A percentile compares a stretch with the other conserved stretches of the same genome.
phyloP scores from a whole-genome alignment of 345 rosid genomes.

The Euphorbia tirucalli region DNA sequence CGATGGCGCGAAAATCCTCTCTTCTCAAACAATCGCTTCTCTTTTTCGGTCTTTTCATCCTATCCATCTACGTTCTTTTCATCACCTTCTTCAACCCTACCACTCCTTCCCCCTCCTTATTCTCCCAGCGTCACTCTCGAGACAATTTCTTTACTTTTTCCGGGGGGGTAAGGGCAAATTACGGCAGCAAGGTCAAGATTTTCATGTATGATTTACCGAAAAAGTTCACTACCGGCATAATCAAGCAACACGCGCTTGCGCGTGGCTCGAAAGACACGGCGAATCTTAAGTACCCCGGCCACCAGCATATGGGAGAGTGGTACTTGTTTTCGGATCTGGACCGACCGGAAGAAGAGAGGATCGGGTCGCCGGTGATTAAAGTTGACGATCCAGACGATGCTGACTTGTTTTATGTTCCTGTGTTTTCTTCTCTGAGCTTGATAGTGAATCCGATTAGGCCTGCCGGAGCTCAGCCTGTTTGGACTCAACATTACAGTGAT shows the following conservation, averaged over 20 bases:
- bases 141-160: conserved; percentile 14
- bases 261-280: conserved; percentile 63
- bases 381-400: conserved; percentile 80
- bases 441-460: conserved; percentile 52
- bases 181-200: conserved; percentile 37
- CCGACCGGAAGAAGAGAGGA: conserved; percentile 53
- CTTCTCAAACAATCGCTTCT: conserved; percentile 56
- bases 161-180: neutral
- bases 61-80: conserved; percentile 63
- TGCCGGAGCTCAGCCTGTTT: conserved; percentile 27
- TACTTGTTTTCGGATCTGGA: conserved; percentile 66
- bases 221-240: conserved; percentile 72
- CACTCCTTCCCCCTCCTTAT: conserved; percentile 32
- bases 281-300: conserved; percentile 76
- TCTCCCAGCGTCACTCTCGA: conserved; percentile 24
- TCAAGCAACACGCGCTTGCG: conserved; percentile 69
- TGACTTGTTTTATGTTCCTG: conserved; percentile 81
- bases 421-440: conserved; percentile 79
- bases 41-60: conserved; percentile 42
- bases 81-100: conserved; percentile 53
- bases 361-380: conserved; percentile 55
- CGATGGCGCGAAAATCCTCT: conserved; percentile 81
- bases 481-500: conserved; percentile 61
- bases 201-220: conserved; percentile 85
- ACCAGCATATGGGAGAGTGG: conserved; percentile 99